These are phyloP conservation scores for Apiospora koreana DNA, from an alignment of 2,329 filamentous ascomycete species.

Conservation along the genomic window DNA sequence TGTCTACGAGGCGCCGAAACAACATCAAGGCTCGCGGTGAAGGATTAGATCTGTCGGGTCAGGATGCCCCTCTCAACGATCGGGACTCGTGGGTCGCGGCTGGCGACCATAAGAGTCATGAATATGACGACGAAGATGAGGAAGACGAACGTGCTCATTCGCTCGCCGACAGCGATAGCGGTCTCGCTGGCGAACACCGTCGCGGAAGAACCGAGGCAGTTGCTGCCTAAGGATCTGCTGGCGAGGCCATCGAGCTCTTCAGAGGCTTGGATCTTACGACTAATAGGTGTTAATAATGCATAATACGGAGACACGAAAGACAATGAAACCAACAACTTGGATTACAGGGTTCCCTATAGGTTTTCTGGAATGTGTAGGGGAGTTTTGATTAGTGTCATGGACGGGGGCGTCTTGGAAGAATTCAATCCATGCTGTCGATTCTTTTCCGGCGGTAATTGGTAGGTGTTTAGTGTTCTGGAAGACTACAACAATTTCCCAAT, in stretches of 20 bases:
- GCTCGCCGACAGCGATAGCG: slow-evolving; percentile 52
- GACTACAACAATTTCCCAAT: background rate
- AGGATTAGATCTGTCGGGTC: slow-evolving; percentile 78
- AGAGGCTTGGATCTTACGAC: background rate
- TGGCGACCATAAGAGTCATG: slow-evolving; percentile 59
- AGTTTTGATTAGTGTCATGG: background rate
- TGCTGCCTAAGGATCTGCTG: slow-evolving; percentile 37
- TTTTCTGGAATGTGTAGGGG: background rate
- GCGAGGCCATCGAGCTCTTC: background rate
- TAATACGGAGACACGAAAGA: slow-evolving; percentile 5
- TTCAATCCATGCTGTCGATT: background rate
- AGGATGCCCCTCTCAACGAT: slow-evolving; percentile 78
- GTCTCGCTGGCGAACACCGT: slow-evolving; percentile 57
- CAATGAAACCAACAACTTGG: background rate
- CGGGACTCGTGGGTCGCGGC: slow-evolving; percentile 85
- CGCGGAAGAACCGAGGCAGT: slow-evolving; percentile 57
- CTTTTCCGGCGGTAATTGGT: background rate
- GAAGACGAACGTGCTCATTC: slow-evolving; percentile 62
- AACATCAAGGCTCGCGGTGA: slow-evolving; percentile 67
- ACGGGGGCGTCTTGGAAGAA: background rate
- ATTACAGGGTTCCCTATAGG: background rate
- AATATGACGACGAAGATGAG: slow-evolving; percentile 64
- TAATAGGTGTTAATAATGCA: background rate
- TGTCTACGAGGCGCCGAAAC: slow-evolving; percentile 81
- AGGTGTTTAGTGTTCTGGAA: background rate